A percentile compares a stretch with the other conserved stretches of the same genome.
phyloP scores from a whole-genome alignment of 1,284 basidiomycete species.

The Trametes pubescens region DNA sequence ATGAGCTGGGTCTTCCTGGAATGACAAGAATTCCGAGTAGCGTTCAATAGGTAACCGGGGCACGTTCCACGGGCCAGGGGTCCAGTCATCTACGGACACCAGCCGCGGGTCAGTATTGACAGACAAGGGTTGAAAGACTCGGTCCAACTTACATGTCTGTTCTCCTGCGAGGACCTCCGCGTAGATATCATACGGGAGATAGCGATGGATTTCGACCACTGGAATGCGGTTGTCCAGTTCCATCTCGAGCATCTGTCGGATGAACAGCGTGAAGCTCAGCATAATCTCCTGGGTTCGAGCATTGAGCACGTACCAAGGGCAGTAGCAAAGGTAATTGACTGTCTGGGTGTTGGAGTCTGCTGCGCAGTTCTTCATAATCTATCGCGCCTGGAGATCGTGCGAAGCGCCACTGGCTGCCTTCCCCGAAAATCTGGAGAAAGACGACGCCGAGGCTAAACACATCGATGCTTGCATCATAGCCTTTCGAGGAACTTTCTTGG shows the following conservation, averaged over 20 bases:
- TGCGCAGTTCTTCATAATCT: neutral
- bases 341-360: no score
- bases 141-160: neutral
- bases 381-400: no score
- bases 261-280: no score
- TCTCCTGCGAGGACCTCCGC: neutral
- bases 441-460: conserved; percentile 25
- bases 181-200: no score
- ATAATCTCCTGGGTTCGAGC: no score
- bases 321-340: no score
- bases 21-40: neutral
- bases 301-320: no score
- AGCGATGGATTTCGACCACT: no score
- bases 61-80: neutral
- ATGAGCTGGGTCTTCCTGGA: neutral
- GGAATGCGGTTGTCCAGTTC: no score
- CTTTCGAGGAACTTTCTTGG: neutral
- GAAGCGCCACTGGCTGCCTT: neutral
- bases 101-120: neutral
- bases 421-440: conserved; percentile 18
- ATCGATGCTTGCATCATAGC: conserved; percentile 9
- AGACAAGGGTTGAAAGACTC: neutral
- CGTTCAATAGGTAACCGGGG: neutral
- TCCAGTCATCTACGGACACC: neutral
- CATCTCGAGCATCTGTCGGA: no score